Percentiles rank a stretch among this genome's conserved stretches.
Evolutionary conservation across 768 basidiomycete species (phyloP).

Genomic region (Russula earlei): DNA sequence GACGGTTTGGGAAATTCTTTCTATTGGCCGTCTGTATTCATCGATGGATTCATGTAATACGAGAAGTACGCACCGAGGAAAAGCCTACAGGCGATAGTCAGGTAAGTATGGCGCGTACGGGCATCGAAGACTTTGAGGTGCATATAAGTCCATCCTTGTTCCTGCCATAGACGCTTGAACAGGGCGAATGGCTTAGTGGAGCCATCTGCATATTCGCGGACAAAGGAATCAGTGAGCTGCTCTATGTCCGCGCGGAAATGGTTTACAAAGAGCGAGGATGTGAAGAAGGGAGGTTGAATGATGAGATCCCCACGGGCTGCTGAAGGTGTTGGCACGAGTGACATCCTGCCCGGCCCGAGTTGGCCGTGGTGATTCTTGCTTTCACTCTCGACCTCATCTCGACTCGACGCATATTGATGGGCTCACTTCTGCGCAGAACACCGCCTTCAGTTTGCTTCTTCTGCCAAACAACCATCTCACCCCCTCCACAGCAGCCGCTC

Average conservation of each 20-base stretch:
- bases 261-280: conserved; percentile 63
- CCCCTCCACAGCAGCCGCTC: conserved; percentile 38
- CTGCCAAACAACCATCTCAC: conserved; percentile 43
- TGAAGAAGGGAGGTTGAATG: conserved; percentile 70
- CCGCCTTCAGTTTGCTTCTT: conserved; percentile 52
- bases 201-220: conserved; percentile 34
- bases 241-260: conserved; percentile 57
- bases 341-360: too few relatives aligned
- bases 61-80: conserved; percentile 47
- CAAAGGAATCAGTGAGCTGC: conserved; percentile 41
- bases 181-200: conserved; percentile 45
- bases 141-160: conserved; percentile 63
- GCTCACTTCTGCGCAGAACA: conserved; percentile 43
- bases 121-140: conserved; percentile 68
- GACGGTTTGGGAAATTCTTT: conserved; percentile 42
- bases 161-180: conserved; percentile 64
- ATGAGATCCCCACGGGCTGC: conserved; percentile 49
- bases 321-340: conserved; percentile 45
- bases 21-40: conserved; percentile 27
- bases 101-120: conserved; percentile 52
- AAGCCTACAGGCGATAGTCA: conserved; percentile 48
- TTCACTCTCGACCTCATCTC: too few relatives aligned
- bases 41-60: background rate
- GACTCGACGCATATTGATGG: too few relatives aligned
- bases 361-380: too few relatives aligned